Percentiles rank a stretch among this genome's conserved stretches.
These are phyloP conservation scores for Conticribra weissflogii DNA, from an alignment of 108 stramenopile genomes.

Conservation along the genomic window DNA sequence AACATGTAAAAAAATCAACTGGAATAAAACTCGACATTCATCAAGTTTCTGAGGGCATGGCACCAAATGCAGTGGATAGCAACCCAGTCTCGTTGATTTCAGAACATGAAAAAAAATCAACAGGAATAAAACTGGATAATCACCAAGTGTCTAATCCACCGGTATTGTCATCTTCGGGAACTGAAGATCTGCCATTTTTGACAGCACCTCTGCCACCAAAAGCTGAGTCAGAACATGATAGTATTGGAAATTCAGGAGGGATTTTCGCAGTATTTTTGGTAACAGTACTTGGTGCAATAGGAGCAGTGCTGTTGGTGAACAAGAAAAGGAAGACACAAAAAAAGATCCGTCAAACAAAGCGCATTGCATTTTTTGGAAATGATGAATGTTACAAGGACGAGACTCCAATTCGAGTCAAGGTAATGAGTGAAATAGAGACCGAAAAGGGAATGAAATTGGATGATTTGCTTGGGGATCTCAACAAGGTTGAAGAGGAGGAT, in stretches of 20 bases:
- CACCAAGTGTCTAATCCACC: not conserved
- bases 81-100: not conserved
- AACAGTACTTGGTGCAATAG: not conserved
- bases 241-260: not conserved
- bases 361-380: slow-evolving; percentile 1
- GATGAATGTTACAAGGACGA: slow-evolving; percentile 31
- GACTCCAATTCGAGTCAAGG: slow-evolving; percentile 31
- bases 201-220: not conserved
- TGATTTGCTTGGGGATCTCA: slow-evolving; percentile 16
- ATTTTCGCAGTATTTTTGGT: not conserved
- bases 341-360: not conserved
- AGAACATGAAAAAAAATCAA: slow-evolving; percentile 25
- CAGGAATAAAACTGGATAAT: slow-evolving; percentile 3
- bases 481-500: slow-evolving; percentile 14
- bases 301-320: not conserved
- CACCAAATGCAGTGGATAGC: slow-evolving; percentile 4
- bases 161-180: not conserved
- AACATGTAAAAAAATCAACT: slow-evolving; percentile 25
- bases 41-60: slow-evolving; percentile 6
- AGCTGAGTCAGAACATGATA: not conserved
- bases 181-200: not conserved
- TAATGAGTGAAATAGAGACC: slow-evolving; percentile 27
- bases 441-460: slow-evolving; percentile 26
- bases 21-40: not conserved
- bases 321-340: slow-evolving; percentile 2